Conservation (phyloP, 176 grass and related monocot genomes). For the Bothriochloa decipiens region DNA sequence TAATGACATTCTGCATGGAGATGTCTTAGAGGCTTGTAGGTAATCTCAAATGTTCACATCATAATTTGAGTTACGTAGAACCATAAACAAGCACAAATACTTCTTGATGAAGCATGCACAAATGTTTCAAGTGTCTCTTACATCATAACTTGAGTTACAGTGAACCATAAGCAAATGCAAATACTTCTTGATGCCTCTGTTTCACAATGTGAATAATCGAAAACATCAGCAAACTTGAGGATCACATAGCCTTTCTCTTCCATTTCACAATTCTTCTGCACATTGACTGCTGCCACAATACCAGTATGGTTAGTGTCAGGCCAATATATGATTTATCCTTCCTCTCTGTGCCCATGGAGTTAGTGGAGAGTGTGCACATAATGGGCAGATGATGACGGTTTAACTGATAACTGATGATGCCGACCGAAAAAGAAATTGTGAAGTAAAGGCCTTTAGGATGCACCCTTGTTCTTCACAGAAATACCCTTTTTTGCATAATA, state of each 20-base stretch:
- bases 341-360: background rate
- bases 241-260: background rate
- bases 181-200: background rate
- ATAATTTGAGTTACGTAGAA: background rate
- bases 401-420: too few relatives aligned
- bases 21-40: background rate
- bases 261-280: background rate
- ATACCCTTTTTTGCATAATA: background rate
- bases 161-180: background rate
- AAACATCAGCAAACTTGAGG: background rate
- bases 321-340: background rate
- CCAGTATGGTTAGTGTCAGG: background rate
- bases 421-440: too few relatives aligned
- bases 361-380: background rate
- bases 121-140: background rate
- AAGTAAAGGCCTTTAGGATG: background rate
- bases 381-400: background rate
- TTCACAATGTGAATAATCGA: background rate
- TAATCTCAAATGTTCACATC: background rate
- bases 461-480: slow-evolving; percentile 7
- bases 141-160: background rate
- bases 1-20: background rate
- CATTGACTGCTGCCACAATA: background rate
- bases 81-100: slow-evolving; percentile 11
- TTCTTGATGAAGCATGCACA: background rate